Percentiles rank a stretch among this genome's conserved stretches.
These are phyloP conservation scores for Chenopodium suecicum DNA, from an alignment of 148 eudicot genomes.

Conservation along the genomic window DNA sequence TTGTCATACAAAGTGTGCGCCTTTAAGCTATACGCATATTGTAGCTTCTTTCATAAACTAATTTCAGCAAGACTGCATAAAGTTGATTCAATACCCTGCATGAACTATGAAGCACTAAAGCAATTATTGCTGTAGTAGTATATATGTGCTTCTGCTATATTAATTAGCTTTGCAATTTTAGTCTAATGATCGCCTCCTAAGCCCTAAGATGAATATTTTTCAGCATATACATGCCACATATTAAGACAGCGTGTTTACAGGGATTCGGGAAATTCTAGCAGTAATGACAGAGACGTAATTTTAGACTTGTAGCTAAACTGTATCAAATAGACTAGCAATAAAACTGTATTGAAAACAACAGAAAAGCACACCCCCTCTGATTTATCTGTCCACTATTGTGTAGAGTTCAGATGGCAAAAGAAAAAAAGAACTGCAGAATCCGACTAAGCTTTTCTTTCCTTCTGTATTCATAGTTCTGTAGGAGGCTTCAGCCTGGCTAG, in stretches of 20 bases:
- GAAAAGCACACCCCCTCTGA: too few species aligned
- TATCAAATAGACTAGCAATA: not conserved
- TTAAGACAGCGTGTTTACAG: not conserved
- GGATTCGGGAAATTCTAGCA: not conserved
- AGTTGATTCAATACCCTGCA: not conserved
- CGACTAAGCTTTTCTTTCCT: not conserved
- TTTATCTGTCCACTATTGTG: not conserved
- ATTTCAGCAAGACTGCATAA: not conserved
- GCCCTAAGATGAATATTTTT: not conserved
- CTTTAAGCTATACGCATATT: not conserved
- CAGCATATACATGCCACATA: not conserved
- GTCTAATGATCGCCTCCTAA: not conserved
- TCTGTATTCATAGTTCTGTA: constrained; percentile 18
- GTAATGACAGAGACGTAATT: too few species aligned
- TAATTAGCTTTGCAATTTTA: not conserved
- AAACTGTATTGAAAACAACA: too few species aligned
- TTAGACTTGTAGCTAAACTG: not conserved
- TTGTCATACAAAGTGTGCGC: not conserved
- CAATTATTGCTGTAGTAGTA: not conserved
- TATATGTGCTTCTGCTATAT: not conserved
- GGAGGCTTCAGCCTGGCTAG: constrained; percentile 26
- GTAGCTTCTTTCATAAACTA: not conserved
- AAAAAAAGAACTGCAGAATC: not conserved
- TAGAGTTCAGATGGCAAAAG: not conserved
- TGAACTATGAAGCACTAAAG: not conserved